These are phyloP conservation scores for Trypanosoma avium DNA, from an alignment of 208 protist species.

Conservation along the genomic window DNA sequence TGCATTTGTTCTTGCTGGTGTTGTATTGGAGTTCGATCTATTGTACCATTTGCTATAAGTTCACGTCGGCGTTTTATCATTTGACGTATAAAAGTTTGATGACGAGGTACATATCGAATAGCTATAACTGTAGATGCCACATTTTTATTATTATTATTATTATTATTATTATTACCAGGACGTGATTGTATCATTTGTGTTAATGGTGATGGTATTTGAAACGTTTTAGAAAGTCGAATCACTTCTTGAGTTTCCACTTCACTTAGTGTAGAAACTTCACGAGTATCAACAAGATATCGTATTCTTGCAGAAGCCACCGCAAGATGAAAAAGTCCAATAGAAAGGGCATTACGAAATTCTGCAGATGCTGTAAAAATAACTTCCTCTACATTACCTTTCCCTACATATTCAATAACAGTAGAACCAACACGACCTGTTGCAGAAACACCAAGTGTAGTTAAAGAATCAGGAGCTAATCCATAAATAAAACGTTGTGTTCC, in stretches of 20 bases:
- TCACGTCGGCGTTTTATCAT: constrained; percentile 13
- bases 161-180: too few relatives aligned
- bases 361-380: constrained; percentile 2
- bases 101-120: constrained; percentile 24
- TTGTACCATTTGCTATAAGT: constrained; percentile 13
- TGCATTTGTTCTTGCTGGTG: constrained; percentile 1
- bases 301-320: constrained; percentile 33
- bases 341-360: constrained; percentile 14
- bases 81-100: constrained; percentile 11
- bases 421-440: constrained; percentile 50
- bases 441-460: constrained; percentile 30
- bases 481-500: constrained; percentile 44
- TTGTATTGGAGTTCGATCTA: constrained; percentile 3
- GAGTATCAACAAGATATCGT: constrained; percentile 30
- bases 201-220: constrained; percentile 50
- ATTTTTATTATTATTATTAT: too few relatives aligned
- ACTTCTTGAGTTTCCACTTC: constrained; percentile 45
- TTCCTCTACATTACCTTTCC: constrained; percentile 18
- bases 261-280: constrained; percentile 8
- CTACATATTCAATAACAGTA: constrained; percentile 57
- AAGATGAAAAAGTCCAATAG: constrained; percentile 39
- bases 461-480: constrained; percentile 29
- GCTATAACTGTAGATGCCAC: too few relatives aligned
- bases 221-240: constrained; percentile 34
- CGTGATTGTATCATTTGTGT: constrained; percentile 46